Evolutionary conservation across 768 basidiomycete genomes (phyloP), one percentile per base, ranked within the genome.

Genomic region (Phaeotremella skinneri): DNA sequence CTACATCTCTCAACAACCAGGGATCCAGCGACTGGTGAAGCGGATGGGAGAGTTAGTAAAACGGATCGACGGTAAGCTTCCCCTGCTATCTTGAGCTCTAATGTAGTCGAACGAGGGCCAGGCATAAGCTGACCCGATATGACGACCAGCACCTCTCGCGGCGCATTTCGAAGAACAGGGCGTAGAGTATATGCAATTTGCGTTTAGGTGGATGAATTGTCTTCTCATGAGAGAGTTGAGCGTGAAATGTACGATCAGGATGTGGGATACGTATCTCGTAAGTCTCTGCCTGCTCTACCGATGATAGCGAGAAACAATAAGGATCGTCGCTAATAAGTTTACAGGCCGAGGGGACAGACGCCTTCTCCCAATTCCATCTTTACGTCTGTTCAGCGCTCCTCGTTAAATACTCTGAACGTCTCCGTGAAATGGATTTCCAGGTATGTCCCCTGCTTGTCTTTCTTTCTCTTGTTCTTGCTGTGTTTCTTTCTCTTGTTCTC

Each of bases 181-280:
- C 69, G 92, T 99, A 66, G 93, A 98, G 80, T 99, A 96, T 73
- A 96, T 99, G 87, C 96, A 99, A 75, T 99, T 99, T 69, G 94
- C 96, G 37, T 99, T 99, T 79, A 84, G 96, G 52, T 99, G 96
- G 96, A 97, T 99, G 92, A 98, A 99, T 72, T 97, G 96, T 74
- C 79, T 99, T 51, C 82, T 98, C 59, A 97, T 99, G 94, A 83
- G 96, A 57, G 96, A 98, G 80, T 89, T 99, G 65, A 94, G 88
- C 67, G 91, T 99, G 49, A 85, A 87, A 69, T 94, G 97, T 76
- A 98, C 94, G 17, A 90, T 97, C 50, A 84, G 96, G 55, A 98
- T 98, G 94, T 99, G 96, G 96, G 96, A 99, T 76, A 98, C 96
- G 13, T 99, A 99, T 78, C 79, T 99, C 71, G 96, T 98, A 60